A percentile compares a stretch with the other conserved stretches of the same genome.
Conservation (phyloP, 2,329 filamentous ascomycete species). For the Capronia coronata region DNA sequence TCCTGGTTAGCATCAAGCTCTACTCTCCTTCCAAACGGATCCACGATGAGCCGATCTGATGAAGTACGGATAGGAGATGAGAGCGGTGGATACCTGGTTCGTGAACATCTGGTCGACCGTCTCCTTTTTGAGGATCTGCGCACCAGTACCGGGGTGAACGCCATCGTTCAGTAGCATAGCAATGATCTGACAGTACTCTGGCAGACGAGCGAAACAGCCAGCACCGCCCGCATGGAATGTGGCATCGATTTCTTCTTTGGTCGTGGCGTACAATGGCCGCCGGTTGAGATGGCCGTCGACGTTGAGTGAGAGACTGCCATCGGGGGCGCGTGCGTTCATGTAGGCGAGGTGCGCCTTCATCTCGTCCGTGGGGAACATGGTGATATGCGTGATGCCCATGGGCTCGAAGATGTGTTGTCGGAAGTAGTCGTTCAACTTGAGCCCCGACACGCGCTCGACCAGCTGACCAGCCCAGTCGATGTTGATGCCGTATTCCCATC, state of each 20-base stretch:
- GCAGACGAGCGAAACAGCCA: slow-evolving; percentile 54
- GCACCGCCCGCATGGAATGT: slow-evolving; percentile 56
- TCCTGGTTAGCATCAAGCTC: slow-evolving; percentile 44
- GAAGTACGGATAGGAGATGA: background rate
- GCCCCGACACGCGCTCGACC: slow-evolving; percentile 42
- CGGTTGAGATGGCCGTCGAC: slow-evolving; percentile 47
- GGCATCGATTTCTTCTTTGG: slow-evolving; percentile 44
- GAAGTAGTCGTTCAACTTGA: slow-evolving; percentile 46
- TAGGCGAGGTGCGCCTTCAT: slow-evolving; percentile 52
- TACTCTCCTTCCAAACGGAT: slow-evolving; percentile 23
- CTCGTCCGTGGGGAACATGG: slow-evolving; percentile 50
- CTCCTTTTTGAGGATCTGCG: slow-evolving; percentile 48
- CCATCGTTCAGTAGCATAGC: slow-evolving; percentile 60
- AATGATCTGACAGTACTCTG: slow-evolving; percentile 55
- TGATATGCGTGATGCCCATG: slow-evolving; percentile 46
- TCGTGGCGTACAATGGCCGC: slow-evolving; percentile 40
- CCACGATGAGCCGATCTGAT: slow-evolving; percentile 42
- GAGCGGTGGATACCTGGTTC: slow-evolving; percentile 44
- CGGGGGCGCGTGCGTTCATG: slow-evolving; percentile 50
- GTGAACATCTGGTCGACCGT: slow-evolving; percentile 60
- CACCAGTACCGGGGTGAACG: slow-evolving; percentile 50
- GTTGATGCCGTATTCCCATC: slow-evolving; percentile 55
- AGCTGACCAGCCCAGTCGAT: slow-evolving; percentile 51
- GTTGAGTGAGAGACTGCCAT: slow-evolving; percentile 37
- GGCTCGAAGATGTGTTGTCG: slow-evolving; percentile 46